phyloP scores from a whole-genome alignment of 2,329 filamentous ascomycete species.

The Tolypocladium nubicola region DNA sequence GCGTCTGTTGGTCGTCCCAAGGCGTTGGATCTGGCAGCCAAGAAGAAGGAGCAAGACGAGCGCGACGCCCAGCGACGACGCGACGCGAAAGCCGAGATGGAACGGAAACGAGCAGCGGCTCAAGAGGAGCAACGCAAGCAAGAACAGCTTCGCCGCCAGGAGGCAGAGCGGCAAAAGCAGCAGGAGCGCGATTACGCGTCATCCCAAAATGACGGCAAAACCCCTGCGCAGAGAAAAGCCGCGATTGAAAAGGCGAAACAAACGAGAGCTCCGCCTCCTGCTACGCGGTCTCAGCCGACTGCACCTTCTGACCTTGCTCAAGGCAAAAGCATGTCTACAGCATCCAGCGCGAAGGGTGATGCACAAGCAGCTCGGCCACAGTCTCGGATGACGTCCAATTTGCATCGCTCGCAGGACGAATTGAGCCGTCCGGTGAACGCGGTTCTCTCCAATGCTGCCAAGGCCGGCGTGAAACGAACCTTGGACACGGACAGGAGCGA shows the following conservation, averaged over 20 bases:
- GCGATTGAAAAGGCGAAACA: conserved; percentile 56
- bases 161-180: conserved; percentile 51
- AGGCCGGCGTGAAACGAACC: conserved; percentile 61
- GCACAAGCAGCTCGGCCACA: conserved; percentile 30
- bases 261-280: conserved; percentile 51
- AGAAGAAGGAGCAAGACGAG: conserved; percentile 79
- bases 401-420: conserved; percentile 46
- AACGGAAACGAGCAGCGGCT: conserved; percentile 59
- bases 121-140: conserved; percentile 56
- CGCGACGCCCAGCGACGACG: conserved; percentile 67
- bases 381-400: conserved; percentile 48
- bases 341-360: conserved; percentile 17
- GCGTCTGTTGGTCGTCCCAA: conserved; percentile 58
- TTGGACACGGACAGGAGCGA: conserved; percentile 57
- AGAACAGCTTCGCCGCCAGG: conserved; percentile 47
- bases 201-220: conserved; percentile 54
- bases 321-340: conserved; percentile 13
- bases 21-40: conserved; percentile 64
- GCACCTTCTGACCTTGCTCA: conserved; percentile 36
- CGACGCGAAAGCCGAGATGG: conserved; percentile 71
- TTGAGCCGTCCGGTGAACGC: conserved; percentile 49
- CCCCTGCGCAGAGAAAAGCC: conserved; percentile 52
- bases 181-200: conserved; percentile 51
- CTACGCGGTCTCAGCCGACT: conserved; percentile 42
- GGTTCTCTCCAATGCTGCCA: conserved; percentile 44